Base-by-base conservation (phyloP, 345 rosid genomes). In the Hibiscus mutabilis region DNA sequence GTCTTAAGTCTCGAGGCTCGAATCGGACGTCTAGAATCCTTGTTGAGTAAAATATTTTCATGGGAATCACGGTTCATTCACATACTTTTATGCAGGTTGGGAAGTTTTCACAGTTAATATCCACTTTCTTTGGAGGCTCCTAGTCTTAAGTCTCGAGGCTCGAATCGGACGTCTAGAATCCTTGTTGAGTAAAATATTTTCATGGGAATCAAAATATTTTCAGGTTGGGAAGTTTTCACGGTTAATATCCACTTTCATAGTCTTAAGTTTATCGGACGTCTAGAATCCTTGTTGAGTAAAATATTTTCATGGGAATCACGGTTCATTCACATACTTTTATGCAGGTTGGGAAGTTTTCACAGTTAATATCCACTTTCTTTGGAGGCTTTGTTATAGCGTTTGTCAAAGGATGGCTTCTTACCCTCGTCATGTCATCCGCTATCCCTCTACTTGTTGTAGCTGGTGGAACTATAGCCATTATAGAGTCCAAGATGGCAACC, bases 161-260 rank as follows among this genome's bases (percentile, higher is more conserved):
- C 3, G 31, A 33, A 12, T 14, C 22, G 16, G 63, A 57, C 27
- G 6, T 14, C 52, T 25, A 51, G 42, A 49, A 67, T 67, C 40
- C 37, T 66, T 25, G 18, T 42, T 9, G 22, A 61, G 66, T 18
- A 61, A 60, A 15, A 60, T 49, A 31, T 4, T 31, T n/a, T n/a
- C 11, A 6, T 29, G 37, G 21, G 6, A 60, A 60, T 29, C 65
- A 33, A n/a, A 44, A 40, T 21, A 49, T 60, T 8, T 33, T 72
- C 82, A 93, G 98, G 98, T 93, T 37, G 98, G 98, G 63, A 93
- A 93, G 74, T 89, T 90, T 66, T 12, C 87, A 25, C 97, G 89
- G 79, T 85, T 93, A 35, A 9, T 84, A 42, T 73, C 92, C 11
- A 89, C 97, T 5, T 93, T 93, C n/a, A 7, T 53, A 18, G 11